These are phyloP conservation scores for Leersia perrieri DNA, from an alignment of 176 grass and related monocot genomes.

Conservation along the genomic window DNA sequence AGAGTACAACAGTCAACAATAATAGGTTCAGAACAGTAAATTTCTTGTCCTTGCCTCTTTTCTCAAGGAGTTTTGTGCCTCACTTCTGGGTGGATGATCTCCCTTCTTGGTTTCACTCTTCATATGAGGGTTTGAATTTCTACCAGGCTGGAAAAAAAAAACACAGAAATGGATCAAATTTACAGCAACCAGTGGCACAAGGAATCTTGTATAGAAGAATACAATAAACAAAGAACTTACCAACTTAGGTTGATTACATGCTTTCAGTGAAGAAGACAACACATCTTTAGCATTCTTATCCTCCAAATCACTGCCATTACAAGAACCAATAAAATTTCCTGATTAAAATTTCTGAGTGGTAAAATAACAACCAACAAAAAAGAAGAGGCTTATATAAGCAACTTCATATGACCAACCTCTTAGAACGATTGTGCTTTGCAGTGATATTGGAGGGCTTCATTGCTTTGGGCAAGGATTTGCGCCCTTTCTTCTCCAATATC, in stretches of 20 bases:
- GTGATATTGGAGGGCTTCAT: conserved; percentile 28
- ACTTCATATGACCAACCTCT: conserved; percentile 48
- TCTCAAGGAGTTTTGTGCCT: conserved; percentile 48
- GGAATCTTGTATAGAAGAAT: neutral
- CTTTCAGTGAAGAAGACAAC: conserved; percentile 45
- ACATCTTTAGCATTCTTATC: conserved; percentile 43
- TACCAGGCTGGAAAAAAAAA: conserved; percentile 40
- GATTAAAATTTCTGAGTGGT: neutral
- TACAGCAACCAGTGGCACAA: neutral
- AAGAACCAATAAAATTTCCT: conserved; percentile 6
- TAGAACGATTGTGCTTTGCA: conserved; percentile 57
- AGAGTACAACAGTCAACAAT: neutral
- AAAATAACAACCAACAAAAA: neutral
- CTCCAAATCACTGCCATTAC: conserved; percentile 59
- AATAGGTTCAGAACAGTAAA: neutral
- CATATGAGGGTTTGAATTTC: conserved; percentile 35
- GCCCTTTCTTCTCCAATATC: conserved; percentile 44
- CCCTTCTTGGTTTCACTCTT: conserved; percentile 42
- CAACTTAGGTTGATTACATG: conserved; percentile 29
- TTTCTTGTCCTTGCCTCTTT: conserved; percentile 62
- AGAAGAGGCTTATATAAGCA: conserved; percentile 9
- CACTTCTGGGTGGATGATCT: conserved; percentile 24
- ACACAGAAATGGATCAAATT: neutral
- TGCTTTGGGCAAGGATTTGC: conserved; percentile 37
- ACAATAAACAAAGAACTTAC: conserved; percentile 22